Conservation (phyloP, 2,329 filamentous ascomycete genomes). For the Sordariomycetes sp. region DNA sequence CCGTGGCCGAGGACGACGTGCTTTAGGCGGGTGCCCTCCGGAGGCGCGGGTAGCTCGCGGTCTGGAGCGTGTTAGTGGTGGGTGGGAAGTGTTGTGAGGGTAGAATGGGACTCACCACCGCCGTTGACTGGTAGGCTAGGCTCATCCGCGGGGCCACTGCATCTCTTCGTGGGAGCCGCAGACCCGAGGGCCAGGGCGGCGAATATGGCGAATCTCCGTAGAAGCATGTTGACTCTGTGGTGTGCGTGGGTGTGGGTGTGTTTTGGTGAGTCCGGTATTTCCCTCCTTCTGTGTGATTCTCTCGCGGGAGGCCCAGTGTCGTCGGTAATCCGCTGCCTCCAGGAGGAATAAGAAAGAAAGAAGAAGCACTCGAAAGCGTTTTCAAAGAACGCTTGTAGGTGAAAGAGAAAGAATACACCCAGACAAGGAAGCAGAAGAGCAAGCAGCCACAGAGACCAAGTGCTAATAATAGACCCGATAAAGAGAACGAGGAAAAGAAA, state of each 20-base stretch:
- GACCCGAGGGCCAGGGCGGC: constrained; percentile 3
- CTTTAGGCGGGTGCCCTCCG: constrained; percentile 29
- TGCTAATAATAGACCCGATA: background rate
- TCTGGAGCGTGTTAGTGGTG: constrained; percentile 6
- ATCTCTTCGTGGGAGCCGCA: constrained; percentile 1
- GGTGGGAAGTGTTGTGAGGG: background rate
- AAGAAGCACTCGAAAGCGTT: background rate
- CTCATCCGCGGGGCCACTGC: background rate
- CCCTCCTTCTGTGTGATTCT: background rate
- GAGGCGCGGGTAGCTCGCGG: constrained; percentile 30
- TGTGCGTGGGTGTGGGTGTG: background rate
- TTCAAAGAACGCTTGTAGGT: background rate
- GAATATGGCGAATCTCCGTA: constrained; percentile 1
- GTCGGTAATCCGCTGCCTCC: no score
- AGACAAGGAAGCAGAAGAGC: no score
- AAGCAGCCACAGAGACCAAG: no score
- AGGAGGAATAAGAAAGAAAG: background rate
- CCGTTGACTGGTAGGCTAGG: constrained; percentile 25
- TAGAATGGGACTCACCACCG: constrained; percentile 17
- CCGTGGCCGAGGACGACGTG: constrained; percentile 52
- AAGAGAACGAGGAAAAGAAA: no score
- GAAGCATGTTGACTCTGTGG: background rate
- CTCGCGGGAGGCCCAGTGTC: background rate
- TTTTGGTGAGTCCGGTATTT: background rate
- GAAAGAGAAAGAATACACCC: no score